phyloP scores from a whole-genome alignment of 2,329 filamentous ascomycete species.

The Pseudogymnoascus sp. region DNA sequence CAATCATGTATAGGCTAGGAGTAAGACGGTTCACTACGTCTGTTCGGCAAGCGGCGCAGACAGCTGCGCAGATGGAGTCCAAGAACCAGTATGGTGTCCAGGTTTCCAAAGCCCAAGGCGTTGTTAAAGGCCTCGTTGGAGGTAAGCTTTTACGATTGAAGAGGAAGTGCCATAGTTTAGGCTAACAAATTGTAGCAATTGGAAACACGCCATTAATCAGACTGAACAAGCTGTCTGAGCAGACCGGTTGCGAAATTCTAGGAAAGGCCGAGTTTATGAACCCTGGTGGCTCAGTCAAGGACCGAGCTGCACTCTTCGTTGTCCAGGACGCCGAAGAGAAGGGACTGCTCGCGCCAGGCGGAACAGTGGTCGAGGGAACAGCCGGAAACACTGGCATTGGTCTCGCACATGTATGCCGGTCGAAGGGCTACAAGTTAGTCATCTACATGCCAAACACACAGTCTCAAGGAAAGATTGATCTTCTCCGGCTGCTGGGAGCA shows the following conservation, averaged over 20 bases:
- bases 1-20: slow-evolving; percentile 22
- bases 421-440: slow-evolving; percentile 85
- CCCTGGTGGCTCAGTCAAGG: slow-evolving; percentile 92
- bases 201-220: slow-evolving; percentile 94
- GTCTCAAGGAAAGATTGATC: slow-evolving; percentile 94
- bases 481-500: slow-evolving; percentile 81
- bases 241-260: slow-evolving; percentile 88
- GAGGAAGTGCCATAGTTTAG: background rate
- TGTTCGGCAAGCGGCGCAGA: slow-evolving; percentile 42
- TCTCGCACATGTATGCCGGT: slow-evolving; percentile 90
- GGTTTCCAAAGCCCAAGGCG: slow-evolving; percentile 59
- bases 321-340: slow-evolving; percentile 88
- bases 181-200: slow-evolving; percentile 57
- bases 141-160: slow-evolving; percentile 38
- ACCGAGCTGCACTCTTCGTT: slow-evolving; percentile 89
- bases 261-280: slow-evolving; percentile 99
- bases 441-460: slow-evolving; percentile 99
- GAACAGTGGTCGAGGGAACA: slow-evolving; percentile 94
- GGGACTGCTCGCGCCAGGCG: slow-evolving; percentile 73
- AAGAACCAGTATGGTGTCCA: slow-evolving; percentile 50
- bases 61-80: slow-evolving; percentile 38
- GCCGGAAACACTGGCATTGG: slow-evolving; percentile 98
- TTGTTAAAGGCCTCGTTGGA: slow-evolving; percentile 59
- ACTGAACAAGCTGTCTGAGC: slow-evolving; percentile 76
- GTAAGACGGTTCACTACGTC: slow-evolving; percentile 51